phyloP scores from a whole-genome alignment of 495 filamentous ascomycete species.

The Penicillium silybi region DNA sequence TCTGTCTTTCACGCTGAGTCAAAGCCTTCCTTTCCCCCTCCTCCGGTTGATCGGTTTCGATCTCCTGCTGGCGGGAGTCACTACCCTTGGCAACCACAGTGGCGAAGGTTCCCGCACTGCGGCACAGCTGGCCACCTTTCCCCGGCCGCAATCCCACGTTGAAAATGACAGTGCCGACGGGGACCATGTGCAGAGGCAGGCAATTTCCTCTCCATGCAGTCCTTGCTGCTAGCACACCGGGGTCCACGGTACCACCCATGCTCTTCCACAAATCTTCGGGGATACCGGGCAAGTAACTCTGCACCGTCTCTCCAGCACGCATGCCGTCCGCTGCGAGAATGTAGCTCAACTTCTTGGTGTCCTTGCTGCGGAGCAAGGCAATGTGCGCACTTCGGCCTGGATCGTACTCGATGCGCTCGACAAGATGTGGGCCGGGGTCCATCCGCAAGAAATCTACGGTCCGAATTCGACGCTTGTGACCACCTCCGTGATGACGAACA shows the following conservation, averaged over 20 bases:
- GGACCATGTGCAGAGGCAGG: conserved; percentile 89
- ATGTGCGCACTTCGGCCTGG: conserved; percentile 92
- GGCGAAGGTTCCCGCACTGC: conserved; percentile 88
- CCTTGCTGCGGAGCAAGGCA: conserved; percentile 68
- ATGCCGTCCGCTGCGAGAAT: conserved; percentile 91
- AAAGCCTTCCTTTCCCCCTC: conserved; percentile 31
- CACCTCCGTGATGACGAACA: conserved; percentile 86
- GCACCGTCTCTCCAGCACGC: conserved; percentile 83
- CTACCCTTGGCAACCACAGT: conserved; percentile 82
- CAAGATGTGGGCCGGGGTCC: conserved; percentile 71
- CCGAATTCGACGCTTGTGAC: conserved; percentile 84
- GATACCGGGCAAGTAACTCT: conserved; percentile 87
- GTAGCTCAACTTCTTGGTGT: conserved; percentile 61
- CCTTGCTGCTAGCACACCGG: conserved; percentile 89
- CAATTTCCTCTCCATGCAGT: conserved; percentile 96
- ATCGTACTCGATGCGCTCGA: conserved; percentile 95
- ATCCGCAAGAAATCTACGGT: conserved; percentile 81
- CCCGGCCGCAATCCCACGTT: conserved; percentile 74
- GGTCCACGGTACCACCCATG: conserved; percentile 89
- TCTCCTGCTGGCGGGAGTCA: conserved; percentile 41
- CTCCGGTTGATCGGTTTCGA: conserved; percentile 21
- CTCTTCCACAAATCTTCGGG: conserved; percentile 76
- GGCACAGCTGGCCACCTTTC: conserved; percentile 81
- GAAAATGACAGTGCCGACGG: conserved; percentile 84
- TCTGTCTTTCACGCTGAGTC: conserved; percentile 39